Evolutionary conservation across 306 rosid genomes (phyloP).

Genomic region (Acacia melanoxylon): DNA sequence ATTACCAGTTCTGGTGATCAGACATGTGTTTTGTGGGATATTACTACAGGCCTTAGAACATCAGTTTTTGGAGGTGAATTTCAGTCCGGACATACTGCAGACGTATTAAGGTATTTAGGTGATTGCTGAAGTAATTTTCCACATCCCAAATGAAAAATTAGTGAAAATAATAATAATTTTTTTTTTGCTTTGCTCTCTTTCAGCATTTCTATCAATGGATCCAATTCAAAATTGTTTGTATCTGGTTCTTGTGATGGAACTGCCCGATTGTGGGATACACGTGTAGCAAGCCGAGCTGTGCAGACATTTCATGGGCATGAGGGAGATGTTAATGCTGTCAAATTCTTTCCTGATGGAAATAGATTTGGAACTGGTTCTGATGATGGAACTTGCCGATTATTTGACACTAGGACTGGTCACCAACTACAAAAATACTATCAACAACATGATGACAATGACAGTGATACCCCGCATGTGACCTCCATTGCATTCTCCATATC

Average conservation of each 20-base stretch:
- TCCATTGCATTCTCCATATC: slow-evolving; percentile 94
- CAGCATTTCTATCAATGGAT: slow-evolving; percentile 88
- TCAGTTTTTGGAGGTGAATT: slow-evolving; percentile 98
- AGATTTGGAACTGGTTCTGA: slow-evolving; percentile 98
- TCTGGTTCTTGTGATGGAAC: slow-evolving; percentile 97
- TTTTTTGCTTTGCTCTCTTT: slow-evolving; percentile 22
- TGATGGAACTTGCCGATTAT: slow-evolving; percentile 93
- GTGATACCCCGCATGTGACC: slow-evolving; percentile 59
- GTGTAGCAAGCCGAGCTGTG: slow-evolving; percentile 98
- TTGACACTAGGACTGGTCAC: slow-evolving; percentile 95
- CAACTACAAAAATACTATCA: slow-evolving; percentile 83
- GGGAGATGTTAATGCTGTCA: slow-evolving; percentile 84
- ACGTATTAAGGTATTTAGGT: slow-evolving; percentile 71
- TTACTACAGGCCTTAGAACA: slow-evolving; percentile 88
- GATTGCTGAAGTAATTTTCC: slow-evolving; percentile 27
- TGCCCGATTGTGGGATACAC: slow-evolving; percentile 97
- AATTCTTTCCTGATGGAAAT: slow-evolving; percentile 94
- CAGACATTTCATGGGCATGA: slow-evolving; percentile 83
- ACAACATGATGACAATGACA: slow-evolving; percentile 62
- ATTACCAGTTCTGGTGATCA: slow-evolving; percentile 95
- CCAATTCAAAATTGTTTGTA: slow-evolving; percentile 79
- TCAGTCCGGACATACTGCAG: slow-evolving; percentile 97
- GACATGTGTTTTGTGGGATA: slow-evolving; percentile 95
- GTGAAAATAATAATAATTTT: background rate
- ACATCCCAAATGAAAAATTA: background rate